A percentile compares a stretch with the other conserved stretches of the same genome.
These are phyloP conservation scores for Barbarea vulgaris DNA, from an alignment of 345 rosid species.

Conservation along the genomic window DNA sequence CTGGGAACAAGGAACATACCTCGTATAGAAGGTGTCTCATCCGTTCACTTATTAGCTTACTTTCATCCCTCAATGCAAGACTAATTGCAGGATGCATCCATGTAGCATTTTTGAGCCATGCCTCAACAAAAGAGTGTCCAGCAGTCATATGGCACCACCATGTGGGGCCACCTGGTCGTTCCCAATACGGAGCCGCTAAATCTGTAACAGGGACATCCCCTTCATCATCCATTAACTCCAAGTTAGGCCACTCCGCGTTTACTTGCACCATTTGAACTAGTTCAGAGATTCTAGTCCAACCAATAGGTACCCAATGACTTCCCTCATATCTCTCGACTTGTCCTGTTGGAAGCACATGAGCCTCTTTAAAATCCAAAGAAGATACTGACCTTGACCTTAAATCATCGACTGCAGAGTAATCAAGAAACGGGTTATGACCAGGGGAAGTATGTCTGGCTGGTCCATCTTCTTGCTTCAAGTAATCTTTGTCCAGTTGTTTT, in stretches of 20 bases:
- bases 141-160: conserved; percentile 98
- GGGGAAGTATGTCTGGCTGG: conserved; percentile 37
- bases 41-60: conserved; percentile 83
- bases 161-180: conserved; percentile 76
- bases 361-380: conserved; percentile 46
- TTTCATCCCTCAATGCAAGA: conserved; percentile 85
- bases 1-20: conserved; percentile 44
- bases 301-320: conserved; percentile 84
- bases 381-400: conserved; percentile 38
- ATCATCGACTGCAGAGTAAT: conserved; percentile 32
- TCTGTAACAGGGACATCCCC: conserved; percentile 78
- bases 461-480: conserved; percentile 38
- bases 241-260: conserved; percentile 64
- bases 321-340: conserved; percentile 57
- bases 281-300: conserved; percentile 85
- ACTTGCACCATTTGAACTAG: conserved; percentile 68
- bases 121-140: conserved; percentile 54
- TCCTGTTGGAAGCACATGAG: conserved; percentile 40
- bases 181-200: conserved; percentile 97
- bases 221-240: conserved; percentile 58
- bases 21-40: conserved; percentile 94
- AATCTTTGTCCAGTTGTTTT: conserved; percentile 12
- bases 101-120: conserved; percentile 77
- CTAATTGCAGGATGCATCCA: conserved; percentile 98
- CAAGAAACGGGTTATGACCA: conserved; percentile 39